These are phyloP conservation scores for Xylaria castorea DNA, from an alignment of 495 filamentous ascomycete genomes.

Conservation along the genomic window DNA sequence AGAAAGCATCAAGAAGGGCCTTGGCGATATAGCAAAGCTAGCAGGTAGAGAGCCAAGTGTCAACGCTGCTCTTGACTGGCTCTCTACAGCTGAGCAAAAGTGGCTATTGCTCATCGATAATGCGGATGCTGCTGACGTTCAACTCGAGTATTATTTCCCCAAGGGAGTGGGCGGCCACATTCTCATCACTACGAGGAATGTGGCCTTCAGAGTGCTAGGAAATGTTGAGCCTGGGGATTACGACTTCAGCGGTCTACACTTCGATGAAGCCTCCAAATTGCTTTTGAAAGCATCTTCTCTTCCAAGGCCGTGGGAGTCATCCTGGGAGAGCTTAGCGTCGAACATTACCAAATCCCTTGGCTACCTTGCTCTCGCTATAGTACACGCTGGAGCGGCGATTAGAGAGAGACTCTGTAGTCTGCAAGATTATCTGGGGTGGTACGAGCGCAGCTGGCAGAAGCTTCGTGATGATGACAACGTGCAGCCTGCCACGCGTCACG, in stretches of 20 bases:
- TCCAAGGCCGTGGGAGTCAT: neutral
- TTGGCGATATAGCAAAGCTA: neutral
- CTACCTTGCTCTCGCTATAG: constrained; percentile 1
- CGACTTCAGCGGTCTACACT: neutral
- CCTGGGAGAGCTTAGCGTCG: neutral
- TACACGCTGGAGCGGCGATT: neutral
- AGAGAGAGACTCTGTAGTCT: neutral
- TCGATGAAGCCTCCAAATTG: neutral
- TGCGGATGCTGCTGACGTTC: neutral
- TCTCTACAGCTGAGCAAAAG: neutral
- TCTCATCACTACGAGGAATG: neutral
- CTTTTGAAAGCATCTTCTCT: neutral
- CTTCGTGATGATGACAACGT: neutral
- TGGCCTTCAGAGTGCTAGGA: neutral
- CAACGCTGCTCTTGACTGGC: neutral
- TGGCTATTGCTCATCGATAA: neutral
- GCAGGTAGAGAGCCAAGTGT: neutral
- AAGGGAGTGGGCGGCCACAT: neutral
- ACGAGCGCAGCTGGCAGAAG: neutral
- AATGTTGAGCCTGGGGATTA: neutral
- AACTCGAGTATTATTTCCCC: neutral
- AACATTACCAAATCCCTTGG: neutral
- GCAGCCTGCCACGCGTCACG: neutral
- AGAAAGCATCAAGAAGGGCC: neutral
- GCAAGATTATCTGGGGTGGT: neutral